phyloP scores from a whole-genome alignment of 371 early-diverging fungal genomes.

The Encephalitozoon hellem region DNA sequence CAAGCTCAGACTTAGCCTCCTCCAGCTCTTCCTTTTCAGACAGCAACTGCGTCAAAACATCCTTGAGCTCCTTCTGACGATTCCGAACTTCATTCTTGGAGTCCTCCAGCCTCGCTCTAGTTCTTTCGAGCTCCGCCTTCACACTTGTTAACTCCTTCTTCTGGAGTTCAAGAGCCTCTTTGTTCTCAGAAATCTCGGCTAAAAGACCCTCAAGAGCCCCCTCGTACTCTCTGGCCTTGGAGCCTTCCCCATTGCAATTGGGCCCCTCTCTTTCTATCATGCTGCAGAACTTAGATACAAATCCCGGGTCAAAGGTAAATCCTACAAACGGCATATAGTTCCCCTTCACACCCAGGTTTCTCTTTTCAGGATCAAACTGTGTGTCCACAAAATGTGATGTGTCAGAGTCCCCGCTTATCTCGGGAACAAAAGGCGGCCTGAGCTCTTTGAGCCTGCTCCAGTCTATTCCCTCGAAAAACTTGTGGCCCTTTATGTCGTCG shows the following conservation, averaged over 20 bases:
- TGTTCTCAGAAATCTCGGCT: background rate
- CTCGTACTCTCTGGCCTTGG: background rate
- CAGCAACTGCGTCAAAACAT: background rate
- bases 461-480: constrained; percentile 74
- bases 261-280: background rate
- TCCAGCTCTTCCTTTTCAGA: constrained; percentile 22
- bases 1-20: background rate
- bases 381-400: constrained; percentile 67
- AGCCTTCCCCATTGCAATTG: background rate
- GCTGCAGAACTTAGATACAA: background rate
- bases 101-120: background rate
- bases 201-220: background rate
- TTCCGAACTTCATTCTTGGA: background rate
- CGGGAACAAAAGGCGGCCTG: constrained; percentile 70
- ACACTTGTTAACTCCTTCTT: background rate
- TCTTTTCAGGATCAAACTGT: constrained; percentile 60
- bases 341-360: constrained; percentile 49
- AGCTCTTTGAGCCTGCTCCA: constrained; percentile 66
- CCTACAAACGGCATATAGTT: constrained; percentile 55
- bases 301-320: constrained; percentile 58
- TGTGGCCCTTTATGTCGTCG: constrained; percentile 69
- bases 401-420: constrained; percentile 66
- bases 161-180: background rate
- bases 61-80: background rate
- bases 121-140: background rate